Evolutionary conservation across 495 filamentous ascomycete species (phyloP).

Genomic region (Copromyces sp.): DNA sequence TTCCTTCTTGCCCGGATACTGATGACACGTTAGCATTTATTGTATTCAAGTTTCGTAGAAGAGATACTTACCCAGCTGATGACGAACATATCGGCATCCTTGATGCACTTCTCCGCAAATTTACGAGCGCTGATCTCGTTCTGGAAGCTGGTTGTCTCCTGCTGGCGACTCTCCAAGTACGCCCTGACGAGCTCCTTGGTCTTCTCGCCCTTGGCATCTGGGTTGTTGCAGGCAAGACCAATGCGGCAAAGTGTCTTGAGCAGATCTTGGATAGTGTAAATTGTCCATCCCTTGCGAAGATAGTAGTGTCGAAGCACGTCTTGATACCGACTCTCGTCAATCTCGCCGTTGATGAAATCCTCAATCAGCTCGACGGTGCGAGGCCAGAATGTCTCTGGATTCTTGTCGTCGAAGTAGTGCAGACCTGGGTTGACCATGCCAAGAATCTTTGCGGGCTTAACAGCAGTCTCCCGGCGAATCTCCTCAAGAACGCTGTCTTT

Average conservation of each 20-base stretch:
- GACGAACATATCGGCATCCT: constrained; percentile 82
- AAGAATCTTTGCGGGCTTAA: constrained; percentile 72
- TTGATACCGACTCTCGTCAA: constrained; percentile 72
- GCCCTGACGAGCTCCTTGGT: constrained; percentile 74
- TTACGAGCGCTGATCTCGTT: constrained; percentile 79
- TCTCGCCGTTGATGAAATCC: constrained; percentile 74
- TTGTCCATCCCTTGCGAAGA: constrained; percentile 73
- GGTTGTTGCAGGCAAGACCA: constrained; percentile 60
- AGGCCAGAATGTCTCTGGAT: constrained; percentile 39
- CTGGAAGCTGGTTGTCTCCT: constrained; percentile 71
- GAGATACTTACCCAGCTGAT: constrained; percentile 64
- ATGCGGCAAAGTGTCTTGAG: constrained; percentile 66
- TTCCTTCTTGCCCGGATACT: constrained; percentile 49
- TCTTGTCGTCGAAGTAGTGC: constrained; percentile 34
- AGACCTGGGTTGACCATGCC: constrained; percentile 50
- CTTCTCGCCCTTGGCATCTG: constrained; percentile 75
- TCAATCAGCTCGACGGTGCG: constrained; percentile 56
- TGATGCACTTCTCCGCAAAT: constrained; percentile 74
- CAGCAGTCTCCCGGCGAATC: constrained; percentile 54
- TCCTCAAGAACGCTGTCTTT: constrained; percentile 61
- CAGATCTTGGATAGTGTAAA: constrained; percentile 84
- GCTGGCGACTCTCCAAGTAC: constrained; percentile 71
- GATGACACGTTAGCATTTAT: constrained; percentile 11
- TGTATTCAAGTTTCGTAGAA: not conserved
- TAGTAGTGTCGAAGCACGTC: constrained; percentile 85